phyloP scores from a whole-genome alignment of 1,284 basidiomycete species.

The Sphaerobolus stellatus region DNA sequence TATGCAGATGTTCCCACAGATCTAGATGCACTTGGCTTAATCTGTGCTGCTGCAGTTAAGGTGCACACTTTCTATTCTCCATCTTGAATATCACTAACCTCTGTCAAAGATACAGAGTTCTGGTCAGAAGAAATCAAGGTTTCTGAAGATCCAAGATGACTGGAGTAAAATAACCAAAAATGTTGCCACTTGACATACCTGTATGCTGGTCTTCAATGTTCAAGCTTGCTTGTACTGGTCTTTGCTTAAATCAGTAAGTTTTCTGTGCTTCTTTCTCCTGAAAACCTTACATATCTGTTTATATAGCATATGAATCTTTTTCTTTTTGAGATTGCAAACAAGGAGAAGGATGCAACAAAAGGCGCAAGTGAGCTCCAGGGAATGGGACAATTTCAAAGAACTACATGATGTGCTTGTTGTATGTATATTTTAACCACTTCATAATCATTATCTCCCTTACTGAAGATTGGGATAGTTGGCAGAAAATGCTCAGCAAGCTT shows the following conservation, averaged over 20 bases:
- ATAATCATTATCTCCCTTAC: no score
- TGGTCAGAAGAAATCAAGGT: slow-evolving; percentile 32
- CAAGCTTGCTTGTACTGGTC: slow-evolving; percentile 34
- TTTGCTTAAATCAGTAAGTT: slow-evolving; percentile 22
- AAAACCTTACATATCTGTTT: background rate
- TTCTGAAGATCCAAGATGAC: slow-evolving; percentile 24
- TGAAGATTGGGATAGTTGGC: no score
- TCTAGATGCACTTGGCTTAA: slow-evolving; percentile 31
- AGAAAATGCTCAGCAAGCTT: no score
- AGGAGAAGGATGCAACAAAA: slow-evolving; percentile 28
- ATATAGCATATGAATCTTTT: slow-evolving; percentile 23
- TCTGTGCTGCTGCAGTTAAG: slow-evolving; percentile 33
- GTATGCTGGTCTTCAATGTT: slow-evolving; percentile 44
- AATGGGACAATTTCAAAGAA: slow-evolving; percentile 32
- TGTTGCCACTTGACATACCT: slow-evolving; percentile 38
- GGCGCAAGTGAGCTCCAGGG: slow-evolving; percentile 24
- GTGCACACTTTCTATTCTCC: slow-evolving; percentile 19
- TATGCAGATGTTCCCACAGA: slow-evolving; percentile 19
- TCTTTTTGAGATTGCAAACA: slow-evolving; percentile 27
- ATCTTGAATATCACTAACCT: background rate
- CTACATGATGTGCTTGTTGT: slow-evolving; percentile 28
- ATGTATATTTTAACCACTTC: no score
- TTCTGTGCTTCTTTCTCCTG: background rate
- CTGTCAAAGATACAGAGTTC: slow-evolving; percentile 33
- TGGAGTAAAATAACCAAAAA: slow-evolving; percentile 10